Base-by-base conservation (phyloP, 2,329 filamentous ascomycete genomes). In the Metarhizium anisopliae region DNA sequence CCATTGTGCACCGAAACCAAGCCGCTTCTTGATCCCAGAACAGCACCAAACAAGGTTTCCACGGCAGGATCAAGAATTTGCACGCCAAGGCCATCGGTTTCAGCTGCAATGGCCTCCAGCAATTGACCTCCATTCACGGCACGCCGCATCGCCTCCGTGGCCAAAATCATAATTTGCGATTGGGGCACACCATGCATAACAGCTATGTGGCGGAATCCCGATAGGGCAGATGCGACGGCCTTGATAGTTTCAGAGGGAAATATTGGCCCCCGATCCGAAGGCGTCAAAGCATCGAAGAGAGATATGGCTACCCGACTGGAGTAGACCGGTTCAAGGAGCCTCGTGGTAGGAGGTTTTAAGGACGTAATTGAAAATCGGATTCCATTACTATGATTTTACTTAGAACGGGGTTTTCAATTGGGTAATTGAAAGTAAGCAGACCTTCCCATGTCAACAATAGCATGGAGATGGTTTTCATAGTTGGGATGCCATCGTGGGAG, bases 341-440 rank as follows among this genome's bases (percentile, higher is more conserved):
- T 86, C 29, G 87, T 79, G 43, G 77, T 82, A 4, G 84, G 82
- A 25, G 87, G 85, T 4, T 84, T 80, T n/a, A 95, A 78, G 61
- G 90, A 85, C 8, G 90, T 89, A 64, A 96, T 90, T 49, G 90
- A 93, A 76, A 95, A 95, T 55, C 92, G 89, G 64, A 96, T 93
- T 64, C 91, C 92, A 75, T 96, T 96, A 76, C 90, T 90, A 61
- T 29, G 40, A 50, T 50, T 36, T 32, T n/a, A 20, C 47, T 51
- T 43, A 35, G 42, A 47, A 20, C 25, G 30, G 25, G 8, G 10
- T 16, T 18, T 5, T 30, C 4, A 14, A 14, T 14, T 4, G 25
- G 11, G n/a, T 8, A 11, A 16, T 45, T 11, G 42, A 20, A 6
- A 45, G 25, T 36, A 54, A 52, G 58, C 61, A 55, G 58, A 81